These are phyloP conservation scores for Carex pumila DNA, from an alignment of 176 grass and related monocot species.

Conservation along the genomic window DNA sequence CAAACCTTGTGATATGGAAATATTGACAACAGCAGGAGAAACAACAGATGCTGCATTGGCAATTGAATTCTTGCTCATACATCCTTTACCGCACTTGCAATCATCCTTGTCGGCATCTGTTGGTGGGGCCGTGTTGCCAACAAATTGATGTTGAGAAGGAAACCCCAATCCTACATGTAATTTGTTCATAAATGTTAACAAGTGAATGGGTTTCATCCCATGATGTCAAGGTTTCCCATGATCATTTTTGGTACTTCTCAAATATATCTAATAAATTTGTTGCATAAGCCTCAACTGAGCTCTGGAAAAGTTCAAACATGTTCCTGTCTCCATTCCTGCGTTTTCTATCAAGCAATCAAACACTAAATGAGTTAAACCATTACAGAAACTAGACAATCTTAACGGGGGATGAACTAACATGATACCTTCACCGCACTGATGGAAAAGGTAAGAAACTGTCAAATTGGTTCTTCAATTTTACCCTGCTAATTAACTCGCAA, in stretches of 20 bases:
- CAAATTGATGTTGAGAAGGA: neutral
- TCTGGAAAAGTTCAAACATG: neutral
- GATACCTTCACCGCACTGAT: neutral
- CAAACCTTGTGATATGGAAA: constrained; percentile 46
- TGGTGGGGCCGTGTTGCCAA: neutral
- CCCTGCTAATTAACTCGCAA: neutral
- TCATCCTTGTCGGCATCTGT: constrained; percentile 36
- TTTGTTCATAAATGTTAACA: neutral
- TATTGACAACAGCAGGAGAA: constrained; percentile 78
- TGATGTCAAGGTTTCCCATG: neutral
- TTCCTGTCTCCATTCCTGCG: neutral
- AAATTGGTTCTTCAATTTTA: neutral
- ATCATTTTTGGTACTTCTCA: neutral
- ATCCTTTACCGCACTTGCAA: constrained; percentile 44
- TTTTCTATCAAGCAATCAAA: neutral
- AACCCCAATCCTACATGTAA: constrained; percentile 3
- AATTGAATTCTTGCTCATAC: constrained; percentile 54
- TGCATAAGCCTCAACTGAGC: neutral
- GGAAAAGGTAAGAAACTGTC: neutral
- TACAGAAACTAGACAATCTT: neutral
- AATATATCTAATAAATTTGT: neutral
- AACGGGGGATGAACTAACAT: neutral
- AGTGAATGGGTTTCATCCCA: neutral
- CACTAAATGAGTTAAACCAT: neutral
- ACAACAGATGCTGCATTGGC: constrained; percentile 58